Conservation (phyloP, 2,329 filamentous ascomycete genomes). For the Cytospora piceicola region DNA sequence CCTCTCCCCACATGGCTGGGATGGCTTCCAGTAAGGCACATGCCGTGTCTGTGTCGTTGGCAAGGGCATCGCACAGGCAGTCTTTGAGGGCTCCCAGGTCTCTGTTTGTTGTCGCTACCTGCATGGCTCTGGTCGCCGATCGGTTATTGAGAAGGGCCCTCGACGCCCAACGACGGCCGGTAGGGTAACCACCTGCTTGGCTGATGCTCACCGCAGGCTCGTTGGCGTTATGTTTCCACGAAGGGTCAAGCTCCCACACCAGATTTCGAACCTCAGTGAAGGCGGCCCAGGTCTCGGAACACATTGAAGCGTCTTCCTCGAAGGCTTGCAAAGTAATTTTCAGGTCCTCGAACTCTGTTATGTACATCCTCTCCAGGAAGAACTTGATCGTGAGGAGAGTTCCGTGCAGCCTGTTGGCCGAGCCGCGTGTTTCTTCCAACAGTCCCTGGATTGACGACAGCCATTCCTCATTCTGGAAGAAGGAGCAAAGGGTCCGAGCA, state of each 20-base stretch:
- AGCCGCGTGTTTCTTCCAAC: constrained; percentile 39
- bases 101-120: constrained; percentile 36
- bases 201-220: background rate
- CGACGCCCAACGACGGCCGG: constrained; percentile 6
- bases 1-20: constrained; percentile 38
- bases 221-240: constrained; percentile 13
- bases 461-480: constrained; percentile 59
- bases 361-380: constrained; percentile 56
- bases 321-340: constrained; percentile 21
- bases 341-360: constrained; percentile 19
- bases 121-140: constrained; percentile 43
- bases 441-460: constrained; percentile 45
- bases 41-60: constrained; percentile 46
- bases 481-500: constrained; percentile 70
- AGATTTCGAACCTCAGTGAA: constrained; percentile 53
- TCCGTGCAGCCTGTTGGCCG: constrained; percentile 62
- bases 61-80: constrained; percentile 44
- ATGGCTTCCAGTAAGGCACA: constrained; percentile 47
- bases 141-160: constrained; percentile 48
- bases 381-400: constrained; percentile 60
- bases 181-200: background rate
- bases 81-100: constrained; percentile 34
- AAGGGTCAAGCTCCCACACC: constrained; percentile 39
- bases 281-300: constrained; percentile 49
- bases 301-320: constrained; percentile 22